These are phyloP conservation scores for Xylariaceae sp. DNA, from an alignment of 2,329 filamentous ascomycete genomes.

Conservation along the genomic window DNA sequence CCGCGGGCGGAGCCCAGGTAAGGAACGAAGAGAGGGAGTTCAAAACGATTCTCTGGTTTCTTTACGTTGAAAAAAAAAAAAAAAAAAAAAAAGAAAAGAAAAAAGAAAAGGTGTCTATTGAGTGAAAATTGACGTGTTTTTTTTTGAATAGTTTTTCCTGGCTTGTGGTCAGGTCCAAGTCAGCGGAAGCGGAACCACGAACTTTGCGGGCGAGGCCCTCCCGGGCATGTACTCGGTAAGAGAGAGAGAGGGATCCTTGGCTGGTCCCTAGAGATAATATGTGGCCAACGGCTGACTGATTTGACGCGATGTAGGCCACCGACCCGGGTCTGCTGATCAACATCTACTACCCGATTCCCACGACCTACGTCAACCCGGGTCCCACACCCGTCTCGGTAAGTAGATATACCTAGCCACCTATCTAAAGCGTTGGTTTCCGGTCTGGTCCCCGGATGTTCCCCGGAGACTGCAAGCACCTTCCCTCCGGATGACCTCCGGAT, in stretches of 20 bases:
- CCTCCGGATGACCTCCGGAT: too few species aligned
- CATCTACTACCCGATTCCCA: conserved; percentile 27
- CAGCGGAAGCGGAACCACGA: conserved; percentile 28
- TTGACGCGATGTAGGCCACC: conserved; percentile 15
- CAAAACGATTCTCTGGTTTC: too few species aligned
- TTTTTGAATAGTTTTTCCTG: conserved; percentile 27
- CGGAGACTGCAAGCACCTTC: too few species aligned
- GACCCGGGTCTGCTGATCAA: conserved; percentile 28
- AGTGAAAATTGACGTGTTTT: neutral
- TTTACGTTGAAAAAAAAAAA: too few species aligned
- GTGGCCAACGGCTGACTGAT: neutral
- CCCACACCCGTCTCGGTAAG: conserved; percentile 18
- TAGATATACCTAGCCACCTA: neutral
- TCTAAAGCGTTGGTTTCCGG: neutral
- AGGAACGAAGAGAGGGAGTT: neutral
- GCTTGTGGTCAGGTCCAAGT: conserved; percentile 30
- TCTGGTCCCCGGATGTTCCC: neutral
- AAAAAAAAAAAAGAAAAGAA: too few species aligned
- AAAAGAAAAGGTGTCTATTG: too few species aligned
- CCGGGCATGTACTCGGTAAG: conserved; percentile 28
- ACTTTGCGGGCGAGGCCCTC: conserved; percentile 26
- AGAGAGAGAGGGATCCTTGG: neutral
- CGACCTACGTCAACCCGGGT: conserved; percentile 27
- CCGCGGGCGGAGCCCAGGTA: conserved; percentile 28
- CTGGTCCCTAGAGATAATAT: neutral